These are phyloP conservation scores for Kodamaea kaohsiungensis DNA, from an alignment of 805 yeast genomes.

Conservation along the genomic window DNA sequence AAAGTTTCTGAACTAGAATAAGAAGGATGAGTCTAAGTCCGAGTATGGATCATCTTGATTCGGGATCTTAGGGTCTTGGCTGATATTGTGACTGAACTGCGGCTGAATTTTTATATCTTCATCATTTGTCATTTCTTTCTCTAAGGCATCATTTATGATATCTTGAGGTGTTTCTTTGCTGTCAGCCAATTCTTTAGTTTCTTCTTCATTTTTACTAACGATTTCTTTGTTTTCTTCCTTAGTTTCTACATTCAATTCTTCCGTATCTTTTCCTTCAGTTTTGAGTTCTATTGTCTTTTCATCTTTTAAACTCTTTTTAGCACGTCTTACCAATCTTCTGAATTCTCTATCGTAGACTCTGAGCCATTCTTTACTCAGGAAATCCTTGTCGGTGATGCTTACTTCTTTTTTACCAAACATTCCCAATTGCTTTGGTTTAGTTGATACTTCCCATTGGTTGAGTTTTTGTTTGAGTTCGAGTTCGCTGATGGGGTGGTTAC, in stretches of 20 bases:
- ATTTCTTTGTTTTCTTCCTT: neutral
- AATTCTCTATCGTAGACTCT: conserved; percentile 41
- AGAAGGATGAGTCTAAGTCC: conserved; percentile 4
- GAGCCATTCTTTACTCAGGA: conserved; percentile 48
- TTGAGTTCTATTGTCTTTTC: neutral
- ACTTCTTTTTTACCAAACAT: conserved; percentile 15
- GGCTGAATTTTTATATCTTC: neutral
- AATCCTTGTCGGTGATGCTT: conserved; percentile 45
- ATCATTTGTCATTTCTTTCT: neutral
- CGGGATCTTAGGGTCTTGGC: neutral
- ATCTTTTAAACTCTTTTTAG: conserved; percentile 18
- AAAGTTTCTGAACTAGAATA: neutral
- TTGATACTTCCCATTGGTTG: conserved; percentile 61
- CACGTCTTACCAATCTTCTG: conserved; percentile 35
- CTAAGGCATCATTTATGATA: neutral
- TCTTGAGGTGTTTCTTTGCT: neutral
- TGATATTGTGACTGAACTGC: neutral
- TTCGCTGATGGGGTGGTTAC: conserved; percentile 61
- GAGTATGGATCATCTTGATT: neutral
- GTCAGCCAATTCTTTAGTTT: neutral
- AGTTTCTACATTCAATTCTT: neutral
- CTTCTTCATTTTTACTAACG: neutral
- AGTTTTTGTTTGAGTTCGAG: conserved; percentile 56
- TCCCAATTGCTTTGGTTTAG: conserved; percentile 4
- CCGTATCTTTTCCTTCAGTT: neutral